These are phyloP conservation scores for Hypoxylon sp. DNA, from an alignment of 2,329 filamentous ascomycete species.

Conservation along the genomic window DNA sequence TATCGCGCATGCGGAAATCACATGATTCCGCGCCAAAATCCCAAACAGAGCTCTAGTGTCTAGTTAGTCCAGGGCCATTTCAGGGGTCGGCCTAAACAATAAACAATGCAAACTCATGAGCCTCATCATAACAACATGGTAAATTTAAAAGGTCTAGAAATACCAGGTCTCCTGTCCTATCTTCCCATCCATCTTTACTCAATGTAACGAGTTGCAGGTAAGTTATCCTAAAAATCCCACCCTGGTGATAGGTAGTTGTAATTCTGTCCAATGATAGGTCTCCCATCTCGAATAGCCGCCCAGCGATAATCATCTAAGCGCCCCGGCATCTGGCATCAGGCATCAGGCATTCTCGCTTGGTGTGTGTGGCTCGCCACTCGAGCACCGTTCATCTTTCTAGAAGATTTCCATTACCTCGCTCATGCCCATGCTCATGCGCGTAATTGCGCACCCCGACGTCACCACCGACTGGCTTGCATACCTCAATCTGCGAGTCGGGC, in stretches of 20 bases:
- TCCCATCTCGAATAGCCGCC: conserved; percentile 45
- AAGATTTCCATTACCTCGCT: conserved; percentile 41
- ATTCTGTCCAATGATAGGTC: conserved; percentile 39
- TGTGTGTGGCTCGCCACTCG: conserved; percentile 33
- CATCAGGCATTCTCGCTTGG: conserved; percentile 4
- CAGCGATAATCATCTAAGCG: conserved; percentile 43
- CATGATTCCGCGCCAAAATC: conserved; percentile 27
- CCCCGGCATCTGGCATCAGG: conserved; percentile 26
- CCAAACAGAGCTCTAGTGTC: not conserved
- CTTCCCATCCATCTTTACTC: conserved; percentile 1
- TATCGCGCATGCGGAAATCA: conserved; percentile 14
- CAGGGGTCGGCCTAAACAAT: conserved; percentile 25
- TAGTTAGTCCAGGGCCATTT: conserved; percentile 8
- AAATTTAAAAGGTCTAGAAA: conserved; percentile 13
- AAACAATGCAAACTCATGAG: conserved; percentile 26
- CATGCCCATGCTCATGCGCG: conserved; percentile 19
- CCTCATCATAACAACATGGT: conserved; percentile 31
- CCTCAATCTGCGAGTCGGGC: conserved; percentile 31
- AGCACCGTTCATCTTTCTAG: conserved; percentile 42
- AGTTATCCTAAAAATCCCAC: conserved; percentile 19
- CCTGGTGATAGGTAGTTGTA: conserved; percentile 8
- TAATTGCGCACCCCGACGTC: conserved; percentile 36
- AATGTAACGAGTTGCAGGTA: conserved; percentile 18
- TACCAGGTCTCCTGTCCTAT: not conserved
- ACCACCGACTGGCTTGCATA: conserved; percentile 16